Base-by-base conservation (phyloP, 768 basidiomycete genomes). In the Suillus occidentalis region DNA sequence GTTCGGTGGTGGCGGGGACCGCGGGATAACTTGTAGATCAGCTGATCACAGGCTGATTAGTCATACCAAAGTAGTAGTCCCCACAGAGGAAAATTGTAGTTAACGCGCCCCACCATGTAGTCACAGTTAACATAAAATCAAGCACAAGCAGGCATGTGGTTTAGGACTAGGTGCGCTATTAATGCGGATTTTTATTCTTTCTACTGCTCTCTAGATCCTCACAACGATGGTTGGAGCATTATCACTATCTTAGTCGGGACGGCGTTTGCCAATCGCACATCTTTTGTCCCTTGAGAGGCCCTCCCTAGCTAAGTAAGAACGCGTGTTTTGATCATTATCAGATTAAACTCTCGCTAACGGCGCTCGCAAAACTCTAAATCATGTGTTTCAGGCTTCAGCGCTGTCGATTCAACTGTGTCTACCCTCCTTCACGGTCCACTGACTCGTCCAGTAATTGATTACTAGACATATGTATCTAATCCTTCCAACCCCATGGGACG, bases 151-250 rank as follows among this genome's bases (percentile, higher is more conserved):
- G 18, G 18, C 31, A 53, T 12, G 50, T 31, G 9, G 18, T 53
- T 55, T 34, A n/a, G 31, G 53, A 55, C 53, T 34, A 55, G 53
- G 28, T 53, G 52, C 52, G 52, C 16, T 34, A 53, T 53, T 53
- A 53, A 31, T 16, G 52, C 18, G 52, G 28, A 4, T 50, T 25
- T 47, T 10, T 25, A 18, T 18, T 18, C 16, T 53, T 53, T 10
- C 18, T 53, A 28, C 8, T 20, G 16, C 52, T 53, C 14, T 18
- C 4, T 28, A 25, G 14, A 16, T 52, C 18, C 16, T 28, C 28
- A 18, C 25, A 50, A 16, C 16, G 47, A 49, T 22, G 22, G 7
- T 52, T 16, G 50, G 8, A 55, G 52, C 5, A 28, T 34, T 53
- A 53, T 53, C 52, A 53, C 28, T 16, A 31, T 18, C 28, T 53